phyloP scores from a whole-genome alignment of 1,139 yeast genomes.

The Scheffersomyces insectosa region DNA sequence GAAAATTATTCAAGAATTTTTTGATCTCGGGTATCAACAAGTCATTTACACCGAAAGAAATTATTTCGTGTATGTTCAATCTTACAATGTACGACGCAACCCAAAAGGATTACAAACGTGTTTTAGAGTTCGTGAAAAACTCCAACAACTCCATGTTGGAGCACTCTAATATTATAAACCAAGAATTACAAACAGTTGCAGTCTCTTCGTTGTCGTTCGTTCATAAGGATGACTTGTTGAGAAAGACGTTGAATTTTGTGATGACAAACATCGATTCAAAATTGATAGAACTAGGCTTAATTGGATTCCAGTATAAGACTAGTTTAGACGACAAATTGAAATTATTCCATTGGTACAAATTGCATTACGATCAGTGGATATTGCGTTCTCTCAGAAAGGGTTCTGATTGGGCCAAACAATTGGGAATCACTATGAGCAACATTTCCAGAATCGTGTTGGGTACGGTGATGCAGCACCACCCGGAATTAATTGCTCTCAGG shows the following conservation, averaged over 20 bases:
- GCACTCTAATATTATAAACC: conserved; percentile 29
- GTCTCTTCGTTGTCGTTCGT: conserved; percentile 55
- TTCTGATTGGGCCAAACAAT: conserved; percentile 41
- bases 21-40: conserved; percentile 50
- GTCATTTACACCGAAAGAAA: conserved; percentile 48
- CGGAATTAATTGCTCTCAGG: conserved; percentile 22
- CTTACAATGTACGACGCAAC: conserved; percentile 34
- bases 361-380: conserved; percentile 54
- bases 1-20: conserved; percentile 41
- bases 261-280: conserved; percentile 54
- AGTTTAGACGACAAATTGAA: conserved; percentile 15
- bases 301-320: conserved; percentile 45
- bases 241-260: conserved; percentile 56
- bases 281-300: conserved; percentile 53
- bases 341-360: conserved; percentile 57
- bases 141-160: conserved; percentile 38
- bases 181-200: conserved; percentile 54
- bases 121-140: conserved; percentile 51
- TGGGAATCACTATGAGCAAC: conserved; percentile 41
- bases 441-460: conserved; percentile 42
- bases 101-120: conserved; percentile 57
- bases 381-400: conserved; percentile 45
- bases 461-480: conserved; percentile 40
- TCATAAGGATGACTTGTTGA: conserved; percentile 42
- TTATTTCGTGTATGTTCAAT: conserved; percentile 36